Evolutionary conservation across 2,329 filamentous ascomycete species (phyloP).

Genomic region (Dactylella cylindrospora): DNA sequence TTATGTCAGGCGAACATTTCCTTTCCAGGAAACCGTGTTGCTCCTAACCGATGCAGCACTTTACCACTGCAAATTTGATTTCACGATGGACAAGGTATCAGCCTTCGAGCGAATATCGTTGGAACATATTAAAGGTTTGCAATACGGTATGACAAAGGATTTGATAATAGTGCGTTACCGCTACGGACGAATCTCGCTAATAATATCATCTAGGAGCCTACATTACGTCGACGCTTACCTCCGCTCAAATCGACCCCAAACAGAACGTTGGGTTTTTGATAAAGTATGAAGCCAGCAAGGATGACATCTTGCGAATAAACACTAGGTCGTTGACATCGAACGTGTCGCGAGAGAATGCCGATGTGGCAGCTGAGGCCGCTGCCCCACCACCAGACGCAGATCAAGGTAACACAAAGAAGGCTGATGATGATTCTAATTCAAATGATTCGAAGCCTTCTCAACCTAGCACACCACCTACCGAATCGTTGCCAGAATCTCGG

Average conservation of each 20-base stretch:
- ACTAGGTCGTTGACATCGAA: slow-evolving; percentile 72
- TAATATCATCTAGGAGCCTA: slow-evolving; percentile 61
- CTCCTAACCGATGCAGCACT: slow-evolving; percentile 81
- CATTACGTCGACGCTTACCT: slow-evolving; percentile 81
- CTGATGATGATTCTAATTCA: too few species aligned
- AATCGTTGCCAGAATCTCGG: neutral
- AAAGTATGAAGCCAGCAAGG: slow-evolving; percentile 69
- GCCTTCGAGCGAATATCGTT: slow-evolving; percentile 86
- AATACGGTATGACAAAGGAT: slow-evolving; percentile 59
- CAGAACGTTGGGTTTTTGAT: slow-evolving; percentile 84
- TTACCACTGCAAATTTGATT: slow-evolving; percentile 90
- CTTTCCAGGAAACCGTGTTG: slow-evolving; percentile 85
- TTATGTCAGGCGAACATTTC: slow-evolving; percentile 63
- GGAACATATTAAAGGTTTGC: slow-evolving; percentile 69
- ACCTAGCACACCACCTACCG: neutral
- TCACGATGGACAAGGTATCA: slow-evolving; percentile 90
- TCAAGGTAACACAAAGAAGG: slow-evolving; percentile 53
- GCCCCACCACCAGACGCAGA: slow-evolving; percentile 48
- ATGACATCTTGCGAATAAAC: slow-evolving; percentile 74
- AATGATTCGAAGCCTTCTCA: slow-evolving; percentile 9
- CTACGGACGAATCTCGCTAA: neutral
- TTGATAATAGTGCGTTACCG: neutral
- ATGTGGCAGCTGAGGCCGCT: slow-evolving; percentile 46
- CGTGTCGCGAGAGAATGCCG: slow-evolving; percentile 45
- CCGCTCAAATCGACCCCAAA: slow-evolving; percentile 71